These are phyloP conservation scores for Xylaria telfairii DNA, from an alignment of 495 filamentous ascomycete species.

Conservation along the genomic window DNA sequence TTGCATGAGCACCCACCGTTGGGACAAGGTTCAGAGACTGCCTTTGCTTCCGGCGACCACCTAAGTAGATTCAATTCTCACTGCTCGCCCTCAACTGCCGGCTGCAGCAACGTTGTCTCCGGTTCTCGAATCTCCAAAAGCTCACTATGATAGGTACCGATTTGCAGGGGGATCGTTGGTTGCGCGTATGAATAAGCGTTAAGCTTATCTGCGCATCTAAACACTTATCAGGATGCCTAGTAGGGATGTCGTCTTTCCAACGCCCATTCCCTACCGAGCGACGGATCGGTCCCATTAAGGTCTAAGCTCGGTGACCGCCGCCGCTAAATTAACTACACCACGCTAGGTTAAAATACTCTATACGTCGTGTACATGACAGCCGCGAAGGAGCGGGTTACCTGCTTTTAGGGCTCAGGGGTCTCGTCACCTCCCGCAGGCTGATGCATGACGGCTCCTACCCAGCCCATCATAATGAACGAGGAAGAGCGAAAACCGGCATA, in stretches of 20 bases:
- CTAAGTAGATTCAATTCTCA: neutral
- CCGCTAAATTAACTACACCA: slow-evolving; percentile 9
- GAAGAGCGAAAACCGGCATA: neutral
- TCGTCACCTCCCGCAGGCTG: slow-evolving; percentile 9
- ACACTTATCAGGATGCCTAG: neutral
- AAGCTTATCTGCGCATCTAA: slow-evolving; percentile 16
- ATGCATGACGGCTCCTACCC: slow-evolving; percentile 18
- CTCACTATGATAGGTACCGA: slow-evolving; percentile 6
- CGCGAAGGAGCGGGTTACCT: slow-evolving; percentile 20
- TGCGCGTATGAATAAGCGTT: neutral
- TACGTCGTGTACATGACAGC: slow-evolving; percentile 12
- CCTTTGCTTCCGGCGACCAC: neutral
- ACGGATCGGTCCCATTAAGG: slow-evolving; percentile 2
- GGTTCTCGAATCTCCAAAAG: neutral
- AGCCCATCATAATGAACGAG: neutral
- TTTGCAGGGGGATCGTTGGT: slow-evolving; percentile 7
- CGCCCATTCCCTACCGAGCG: slow-evolving; percentile 11
- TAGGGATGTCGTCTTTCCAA: neutral
- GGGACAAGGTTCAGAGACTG: neutral
- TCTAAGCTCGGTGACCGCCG: slow-evolving; percentile 1
- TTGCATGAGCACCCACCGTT: neutral
- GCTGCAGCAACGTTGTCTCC: neutral
- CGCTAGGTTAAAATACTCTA: neutral
- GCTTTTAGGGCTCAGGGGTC: slow-evolving; percentile 7
- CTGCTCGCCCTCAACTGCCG: neutral